A percentile compares a stretch with the other conserved stretches of the same genome.
Evolutionary conservation across 306 rosid species (phyloP).

Genomic region (Gastrolobium villosum): DNA sequence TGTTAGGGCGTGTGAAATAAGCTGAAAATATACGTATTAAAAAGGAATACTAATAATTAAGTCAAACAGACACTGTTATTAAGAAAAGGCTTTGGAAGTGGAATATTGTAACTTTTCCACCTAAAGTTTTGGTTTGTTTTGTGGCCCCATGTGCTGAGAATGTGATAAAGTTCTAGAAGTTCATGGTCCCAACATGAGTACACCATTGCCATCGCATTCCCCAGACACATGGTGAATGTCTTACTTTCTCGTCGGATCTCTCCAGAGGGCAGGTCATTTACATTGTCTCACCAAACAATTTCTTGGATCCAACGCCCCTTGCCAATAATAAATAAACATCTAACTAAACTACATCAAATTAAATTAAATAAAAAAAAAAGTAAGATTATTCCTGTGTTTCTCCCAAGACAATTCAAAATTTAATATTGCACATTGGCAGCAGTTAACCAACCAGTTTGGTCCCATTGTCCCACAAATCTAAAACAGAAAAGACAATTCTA

Average conservation of each 20-base stretch:
- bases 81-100: constrained; percentile 21
- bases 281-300: constrained; percentile 53
- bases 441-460: constrained; percentile 49
- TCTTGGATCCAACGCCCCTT: constrained; percentile 61
- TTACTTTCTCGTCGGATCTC: constrained; percentile 42
- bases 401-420: constrained; percentile 43
- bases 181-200: constrained; percentile 51
- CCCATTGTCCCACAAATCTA: constrained; percentile 50
- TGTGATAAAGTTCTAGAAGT: constrained; percentile 45
- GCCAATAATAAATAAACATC: constrained; percentile 40
- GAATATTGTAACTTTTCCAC: constrained; percentile 40
- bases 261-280: constrained; percentile 46
- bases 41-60: constrained; percentile 29
- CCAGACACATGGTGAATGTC: constrained; percentile 61
- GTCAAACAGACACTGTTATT: constrained; percentile 40
- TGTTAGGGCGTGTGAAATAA: constrained; percentile 29
- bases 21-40: constrained; percentile 7
- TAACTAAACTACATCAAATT: constrained; percentile 41
- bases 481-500: constrained; percentile 36
- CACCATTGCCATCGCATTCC: constrained; percentile 42
- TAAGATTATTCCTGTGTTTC: constrained; percentile 12
- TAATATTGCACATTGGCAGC: constrained; percentile 40
- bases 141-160: constrained; percentile 52
- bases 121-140: constrained; percentile 43
- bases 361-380: background rate